These are phyloP conservation scores for Boletus rufocinnamomeus DNA, from an alignment of 768 basidiomycete genomes.

Conservation along the genomic window DNA sequence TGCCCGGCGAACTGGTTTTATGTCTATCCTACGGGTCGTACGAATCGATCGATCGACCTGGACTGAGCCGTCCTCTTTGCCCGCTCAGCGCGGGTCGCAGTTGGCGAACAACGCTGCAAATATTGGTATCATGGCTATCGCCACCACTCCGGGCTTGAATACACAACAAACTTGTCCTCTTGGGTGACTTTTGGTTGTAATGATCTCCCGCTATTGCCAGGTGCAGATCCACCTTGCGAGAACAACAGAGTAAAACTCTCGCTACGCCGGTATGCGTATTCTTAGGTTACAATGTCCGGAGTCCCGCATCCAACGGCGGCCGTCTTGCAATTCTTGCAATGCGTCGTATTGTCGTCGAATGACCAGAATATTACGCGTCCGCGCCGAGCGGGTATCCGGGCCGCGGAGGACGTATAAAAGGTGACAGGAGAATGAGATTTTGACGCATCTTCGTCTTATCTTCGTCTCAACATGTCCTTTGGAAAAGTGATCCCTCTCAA, in stretches of 20 bases:
- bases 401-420: constrained; percentile 9
- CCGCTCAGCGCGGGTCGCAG: no score
- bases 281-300: background rate
- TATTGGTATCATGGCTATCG: background rate
- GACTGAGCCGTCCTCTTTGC: background rate
- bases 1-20: background rate
- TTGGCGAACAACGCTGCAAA: background rate
- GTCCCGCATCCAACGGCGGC: background rate
- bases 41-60: background rate
- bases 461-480: constrained; percentile 41
- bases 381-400: constrained; percentile 14
- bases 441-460: background rate
- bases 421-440: background rate
- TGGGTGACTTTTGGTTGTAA: no score
- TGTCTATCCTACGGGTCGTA: background rate
- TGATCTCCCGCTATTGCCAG: background rate
- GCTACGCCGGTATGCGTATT: background rate
- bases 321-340: background rate
- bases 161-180: no score
- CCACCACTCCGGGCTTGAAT: background rate
- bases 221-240: no score
- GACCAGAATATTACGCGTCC: background rate
- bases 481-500: constrained; percentile 41
- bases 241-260: background rate
- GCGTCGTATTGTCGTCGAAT: background rate